phyloP scores from a whole-genome alignment of 345 rosid genomes.

The Chamaenerion angustifolium region DNA sequence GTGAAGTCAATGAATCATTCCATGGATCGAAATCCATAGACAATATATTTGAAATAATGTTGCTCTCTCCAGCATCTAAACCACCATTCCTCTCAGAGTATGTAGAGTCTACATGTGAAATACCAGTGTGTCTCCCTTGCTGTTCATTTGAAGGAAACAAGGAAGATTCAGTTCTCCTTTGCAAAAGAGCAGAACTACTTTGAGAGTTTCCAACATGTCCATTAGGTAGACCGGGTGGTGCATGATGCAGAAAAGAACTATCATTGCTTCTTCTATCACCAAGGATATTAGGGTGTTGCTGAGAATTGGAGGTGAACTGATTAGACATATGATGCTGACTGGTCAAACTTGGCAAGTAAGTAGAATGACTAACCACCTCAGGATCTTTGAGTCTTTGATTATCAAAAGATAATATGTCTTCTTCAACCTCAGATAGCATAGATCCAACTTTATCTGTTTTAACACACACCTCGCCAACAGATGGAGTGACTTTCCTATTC shows the following conservation, averaged over 20 bases:
- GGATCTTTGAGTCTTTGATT: constrained; percentile 50
- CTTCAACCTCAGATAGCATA: constrained; percentile 30
- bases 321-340: constrained; percentile 20
- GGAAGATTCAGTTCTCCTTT: constrained; percentile 17
- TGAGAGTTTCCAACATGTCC: constrained; percentile 28
- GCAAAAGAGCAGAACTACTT: constrained; percentile 21
- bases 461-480: constrained; percentile 15
- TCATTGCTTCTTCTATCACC: constrained; percentile 1
- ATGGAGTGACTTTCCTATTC: constrained; percentile 14
- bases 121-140: constrained; percentile 17
- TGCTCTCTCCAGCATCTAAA: constrained; percentile 45
- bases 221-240: constrained; percentile 22
- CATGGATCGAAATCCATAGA: constrained; percentile 67
- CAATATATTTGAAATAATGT: constrained; percentile 62
- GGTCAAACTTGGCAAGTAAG: constrained; percentile 26
- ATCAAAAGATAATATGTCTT: constrained; percentile 48
- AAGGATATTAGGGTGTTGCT: constrained; percentile 15
- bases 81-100: constrained; percentile 14
- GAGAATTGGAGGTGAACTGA: constrained; percentile 32
- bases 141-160: constrained; percentile 22
- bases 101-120: constrained; percentile 7
- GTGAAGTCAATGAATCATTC: constrained; percentile 60
- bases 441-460: constrained; percentile 13
- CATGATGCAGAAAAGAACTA: constrained; percentile 6
- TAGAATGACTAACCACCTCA: constrained; percentile 26